Conservation (phyloP, 2,329 filamentous ascomycete genomes). For the Davidsoniella neocaledoniae region DNA sequence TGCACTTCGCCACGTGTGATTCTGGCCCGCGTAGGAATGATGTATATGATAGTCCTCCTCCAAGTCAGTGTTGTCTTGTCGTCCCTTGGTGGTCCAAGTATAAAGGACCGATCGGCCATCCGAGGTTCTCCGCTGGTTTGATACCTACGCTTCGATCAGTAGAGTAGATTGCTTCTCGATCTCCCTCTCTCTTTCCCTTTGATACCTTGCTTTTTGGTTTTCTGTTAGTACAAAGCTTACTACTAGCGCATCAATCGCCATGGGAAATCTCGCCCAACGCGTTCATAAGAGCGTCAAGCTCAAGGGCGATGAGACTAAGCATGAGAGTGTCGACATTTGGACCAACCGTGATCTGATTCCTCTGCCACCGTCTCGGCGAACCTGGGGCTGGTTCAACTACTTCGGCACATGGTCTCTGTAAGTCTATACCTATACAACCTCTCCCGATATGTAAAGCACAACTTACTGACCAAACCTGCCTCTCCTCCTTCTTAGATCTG, state of each 20-base stretch:
- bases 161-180: too few relatives aligned
- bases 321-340: conserved; percentile 32
- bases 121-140: too few relatives aligned
- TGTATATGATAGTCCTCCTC: too few relatives aligned
- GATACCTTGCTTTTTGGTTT: too few relatives aligned
- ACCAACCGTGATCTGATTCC: conserved; percentile 28
- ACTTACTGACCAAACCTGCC: not conserved
- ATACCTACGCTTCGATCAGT: too few relatives aligned
- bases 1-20: too few relatives aligned
- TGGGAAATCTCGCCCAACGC: conserved; percentile 9
- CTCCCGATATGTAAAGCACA: not conserved
- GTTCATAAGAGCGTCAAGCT: conserved; percentile 21
- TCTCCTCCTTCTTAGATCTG: conserved; percentile 11
- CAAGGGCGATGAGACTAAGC: conserved; percentile 23
- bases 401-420: conserved; percentile 26
- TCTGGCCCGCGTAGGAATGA: too few relatives aligned
- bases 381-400: conserved; percentile 27
- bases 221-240: too few relatives aligned
- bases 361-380: conserved; percentile 27
- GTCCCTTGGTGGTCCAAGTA: too few relatives aligned
- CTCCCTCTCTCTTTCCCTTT: too few relatives aligned
- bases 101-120: too few relatives aligned
- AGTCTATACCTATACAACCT: conserved; percentile 14
- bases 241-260: not conserved
- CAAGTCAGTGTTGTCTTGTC: too few relatives aligned